A percentile compares a stretch with the other conserved stretches of the same genome.
These are phyloP conservation scores for Mollisia scopiformis DNA, from an alignment of 2,329 filamentous ascomycete species.

Conservation along the genomic window DNA sequence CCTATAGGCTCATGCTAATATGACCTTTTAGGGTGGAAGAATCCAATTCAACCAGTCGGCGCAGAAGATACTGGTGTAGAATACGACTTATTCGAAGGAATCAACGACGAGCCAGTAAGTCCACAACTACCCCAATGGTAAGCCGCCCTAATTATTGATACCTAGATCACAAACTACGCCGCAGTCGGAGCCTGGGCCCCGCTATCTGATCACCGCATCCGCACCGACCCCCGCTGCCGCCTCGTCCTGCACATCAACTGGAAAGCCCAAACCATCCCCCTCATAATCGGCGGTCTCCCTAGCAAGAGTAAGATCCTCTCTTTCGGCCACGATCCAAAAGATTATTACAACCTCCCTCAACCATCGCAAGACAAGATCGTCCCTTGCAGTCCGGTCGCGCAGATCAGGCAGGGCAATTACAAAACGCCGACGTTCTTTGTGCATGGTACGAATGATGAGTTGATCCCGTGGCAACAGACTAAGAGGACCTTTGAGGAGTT, in stretches of 20 bases:
- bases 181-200: constrained; percentile 1
- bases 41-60: constrained; percentile 7
- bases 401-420: constrained; percentile 37
- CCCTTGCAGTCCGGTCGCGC: constrained; percentile 34
- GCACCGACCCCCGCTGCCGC: constrained; percentile 40
- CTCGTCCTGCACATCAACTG: constrained; percentile 48
- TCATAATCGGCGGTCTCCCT: constrained; percentile 38
- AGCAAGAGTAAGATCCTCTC: constrained; percentile 2
- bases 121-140: background rate
- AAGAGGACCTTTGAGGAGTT: constrained; percentile 28
- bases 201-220: constrained; percentile 3
- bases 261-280: constrained; percentile 41
- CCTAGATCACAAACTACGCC: constrained; percentile 20
- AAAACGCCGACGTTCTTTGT: constrained; percentile 40
- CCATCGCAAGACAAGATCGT: constrained; percentile 19
- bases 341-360: constrained; percentile 5
- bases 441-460: constrained; percentile 37
- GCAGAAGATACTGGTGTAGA: background rate
- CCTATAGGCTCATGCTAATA: background rate
- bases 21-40: constrained; percentile 18
- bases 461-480: constrained; percentile 38
- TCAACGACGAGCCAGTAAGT: background rate
- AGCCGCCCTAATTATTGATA: background rate
- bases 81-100: constrained; percentile 3
- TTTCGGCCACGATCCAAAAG: background rate